Percentiles rank a stretch among this genome's conserved stretches.
phyloP scores from a whole-genome alignment of 1,139 yeast genomes.

The Protomyces gravidus region DNA sequence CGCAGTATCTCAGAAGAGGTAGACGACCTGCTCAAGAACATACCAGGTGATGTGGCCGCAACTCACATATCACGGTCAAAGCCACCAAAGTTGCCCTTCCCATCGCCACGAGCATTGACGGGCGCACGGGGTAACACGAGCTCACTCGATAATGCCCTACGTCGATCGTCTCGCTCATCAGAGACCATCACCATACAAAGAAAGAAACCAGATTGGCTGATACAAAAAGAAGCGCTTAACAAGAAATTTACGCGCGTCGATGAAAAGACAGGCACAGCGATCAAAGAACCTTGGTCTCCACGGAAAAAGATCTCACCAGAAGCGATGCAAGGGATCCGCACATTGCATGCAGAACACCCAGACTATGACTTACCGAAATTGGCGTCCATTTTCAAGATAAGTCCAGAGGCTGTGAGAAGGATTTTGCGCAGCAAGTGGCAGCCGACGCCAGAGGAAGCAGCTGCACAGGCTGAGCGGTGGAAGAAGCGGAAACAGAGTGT shows the following conservation, averaged over 20 bases:
- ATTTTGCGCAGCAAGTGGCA: conserved; percentile 73
- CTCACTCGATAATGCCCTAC: not conserved
- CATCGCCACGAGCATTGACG: not conserved
- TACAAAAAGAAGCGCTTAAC: not conserved
- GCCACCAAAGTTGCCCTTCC: not conserved
- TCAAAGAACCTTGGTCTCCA: conserved; percentile 58
- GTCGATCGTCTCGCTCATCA: not conserved
- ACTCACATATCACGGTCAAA: not conserved
- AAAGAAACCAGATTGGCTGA: conserved; percentile 1
- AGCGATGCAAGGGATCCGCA: conserved; percentile 62
- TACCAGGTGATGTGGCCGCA: not conserved
- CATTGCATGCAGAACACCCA: conserved; percentile 50
- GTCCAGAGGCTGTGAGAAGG: conserved; percentile 80
- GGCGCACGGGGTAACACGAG: not conserved
- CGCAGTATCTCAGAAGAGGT: not conserved
- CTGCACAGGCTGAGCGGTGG: conserved; percentile 50
- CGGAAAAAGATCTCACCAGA: conserved; percentile 61
- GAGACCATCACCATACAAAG: not conserved
- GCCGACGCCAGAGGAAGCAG: conserved; percentile 55
- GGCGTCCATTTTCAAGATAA: conserved; percentile 61
- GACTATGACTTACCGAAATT: conserved; percentile 56
- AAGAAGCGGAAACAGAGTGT: conserved; percentile 44
- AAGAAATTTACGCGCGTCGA: not conserved
- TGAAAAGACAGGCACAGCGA: conserved; percentile 31
- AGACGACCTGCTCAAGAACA: not conserved